Base-by-base conservation (phyloP, 2,329 filamentous ascomycete genomes). In the Mycocentrospora acerina region DNA sequence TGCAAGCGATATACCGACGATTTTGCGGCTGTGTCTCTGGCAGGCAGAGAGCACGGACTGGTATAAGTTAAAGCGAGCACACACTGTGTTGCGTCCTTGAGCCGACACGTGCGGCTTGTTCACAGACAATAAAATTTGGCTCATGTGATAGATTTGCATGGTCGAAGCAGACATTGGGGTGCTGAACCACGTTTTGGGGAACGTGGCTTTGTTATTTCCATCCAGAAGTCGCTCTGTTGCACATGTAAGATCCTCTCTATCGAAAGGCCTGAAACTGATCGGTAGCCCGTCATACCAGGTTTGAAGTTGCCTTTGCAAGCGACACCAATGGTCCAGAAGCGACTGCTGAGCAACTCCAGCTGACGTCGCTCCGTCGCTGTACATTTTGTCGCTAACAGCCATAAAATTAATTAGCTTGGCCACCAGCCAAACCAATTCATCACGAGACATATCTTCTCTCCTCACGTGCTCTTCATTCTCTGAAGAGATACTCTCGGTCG, bases 401-500 rank as follows among this genome's bases (percentile, higher is more conserved):
- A 84, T 77, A 55, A 79, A 83, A 54, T 86, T 85, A 35, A 83
- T 76, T 4, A 85, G 75, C 51, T 85, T 85, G 7, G 80, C 78
- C 42, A 82, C 71, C 7, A 86, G 74, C 81, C 81, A 86, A 5
- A 84, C 75, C 4, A 86, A 60, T 0, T 78, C 77, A 51, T 86
- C 85, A 26, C 75, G 78, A 36, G 82, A 78, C 44, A 82, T 72
- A 45, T 85, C 82, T 62, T 85, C 81, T 40, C 74, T 73, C 72
- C 82, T 81, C 9, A 73, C 62, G 37, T 62, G 60, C 48, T 77
- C 62, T 49, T 72, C 38, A 59, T 73, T 53, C 61, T 73, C 54
- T 38, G 71, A 53, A 67, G 73, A 68, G 42, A 68, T 43, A 30
- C 49, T 64, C 11, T 62, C 57, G 14, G 55, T 53, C 2, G 51